Conservation (phyloP, 768 basidiomycete species). For the Coprinopsis sp. region DNA sequence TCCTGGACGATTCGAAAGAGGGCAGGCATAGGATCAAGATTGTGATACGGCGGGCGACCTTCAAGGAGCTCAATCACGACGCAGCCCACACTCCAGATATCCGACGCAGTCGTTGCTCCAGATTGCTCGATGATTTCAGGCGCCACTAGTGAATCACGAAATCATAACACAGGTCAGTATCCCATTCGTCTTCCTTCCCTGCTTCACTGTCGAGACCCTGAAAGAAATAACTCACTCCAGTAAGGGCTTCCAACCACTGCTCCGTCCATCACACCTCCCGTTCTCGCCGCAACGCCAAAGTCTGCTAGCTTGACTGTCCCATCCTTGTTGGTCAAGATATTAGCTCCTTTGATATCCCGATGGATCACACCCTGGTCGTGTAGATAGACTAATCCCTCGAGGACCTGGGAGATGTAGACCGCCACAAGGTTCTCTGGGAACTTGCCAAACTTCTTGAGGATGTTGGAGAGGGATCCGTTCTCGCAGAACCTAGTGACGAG, state of each 20-base stretch:
- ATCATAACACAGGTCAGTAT: no score
- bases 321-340: slow-evolving; percentile 98
- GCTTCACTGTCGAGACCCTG: no score
- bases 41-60: slow-evolving; percentile 92
- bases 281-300: slow-evolving; percentile 89
- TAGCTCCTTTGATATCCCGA: slow-evolving; percentile 98
- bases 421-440: slow-evolving; percentile 97
- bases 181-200: no score
- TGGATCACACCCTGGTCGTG: slow-evolving; percentile 99
- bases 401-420: slow-evolving; percentile 93
- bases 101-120: slow-evolving; percentile 94
- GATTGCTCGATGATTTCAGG: slow-evolving; percentile 98
- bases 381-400: slow-evolving; percentile 93
- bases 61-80: slow-evolving; percentile 95
- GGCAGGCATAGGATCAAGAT: slow-evolving; percentile 96
- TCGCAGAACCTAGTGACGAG: slow-evolving; percentile 74
- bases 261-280: slow-evolving; percentile 73
- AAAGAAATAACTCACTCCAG: slow-evolving; percentile 68
- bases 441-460: slow-evolving; percentile 96
- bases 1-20: slow-evolving; percentile 98
- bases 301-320: slow-evolving; percentile 98
- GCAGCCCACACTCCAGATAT: slow-evolving; percentile 97
- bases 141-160: slow-evolving; percentile 90
- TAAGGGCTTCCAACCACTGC: slow-evolving; percentile 98
- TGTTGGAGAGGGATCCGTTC: slow-evolving; percentile 94